phyloP scores from a whole-genome alignment of 2,329 filamentous ascomycete species.

The Xylariaceae sp. region DNA sequence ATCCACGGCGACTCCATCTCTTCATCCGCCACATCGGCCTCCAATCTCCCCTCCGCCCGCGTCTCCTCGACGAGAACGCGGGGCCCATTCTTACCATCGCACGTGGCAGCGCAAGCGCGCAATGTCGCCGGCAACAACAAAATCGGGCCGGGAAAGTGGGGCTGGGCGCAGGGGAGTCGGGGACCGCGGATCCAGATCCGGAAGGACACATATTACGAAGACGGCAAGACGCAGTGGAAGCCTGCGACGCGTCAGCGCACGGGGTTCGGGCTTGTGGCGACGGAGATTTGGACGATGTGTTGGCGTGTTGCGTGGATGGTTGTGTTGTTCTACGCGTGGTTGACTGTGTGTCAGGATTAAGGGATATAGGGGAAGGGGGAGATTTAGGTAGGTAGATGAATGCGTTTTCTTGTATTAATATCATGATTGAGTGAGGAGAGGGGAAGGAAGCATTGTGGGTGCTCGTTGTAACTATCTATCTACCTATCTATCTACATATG shows the following conservation, averaged over 20 bases:
- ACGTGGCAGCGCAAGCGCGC: slow-evolving; percentile 18
- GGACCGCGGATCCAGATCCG: slow-evolving; percentile 50
- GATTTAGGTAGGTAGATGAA: too few relatives aligned
- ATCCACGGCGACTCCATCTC: slow-evolving; percentile 23
- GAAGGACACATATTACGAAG: slow-evolving; percentile 41
- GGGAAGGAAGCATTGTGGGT: not conserved
- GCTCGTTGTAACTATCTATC: not conserved
- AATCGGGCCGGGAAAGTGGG: slow-evolving; percentile 35
- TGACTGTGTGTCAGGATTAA: slow-evolving; percentile 57
- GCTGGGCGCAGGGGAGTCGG: slow-evolving; percentile 37
- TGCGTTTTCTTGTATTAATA: too few relatives aligned
- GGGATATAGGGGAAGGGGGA: not conserved
- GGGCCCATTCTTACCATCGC: slow-evolving; percentile 25
- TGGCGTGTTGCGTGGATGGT: slow-evolving; percentile 61
- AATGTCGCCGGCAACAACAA: slow-evolving; percentile 12
- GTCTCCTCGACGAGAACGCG: slow-evolving; percentile 27
- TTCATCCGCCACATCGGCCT: slow-evolving; percentile 34
- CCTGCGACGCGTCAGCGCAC: slow-evolving; percentile 30
- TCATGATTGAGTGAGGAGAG: too few relatives aligned
- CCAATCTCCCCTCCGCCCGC: slow-evolving; percentile 32
- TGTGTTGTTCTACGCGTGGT: slow-evolving; percentile 58
- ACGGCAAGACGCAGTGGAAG: slow-evolving; percentile 32
- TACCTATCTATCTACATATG: not conserved
- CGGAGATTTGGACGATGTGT: slow-evolving; percentile 57
- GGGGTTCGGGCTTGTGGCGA: slow-evolving; percentile 43